phyloP scores from a whole-genome alignment of 306 rosid genomes.

The Hippophae gyantsensis region DNA sequence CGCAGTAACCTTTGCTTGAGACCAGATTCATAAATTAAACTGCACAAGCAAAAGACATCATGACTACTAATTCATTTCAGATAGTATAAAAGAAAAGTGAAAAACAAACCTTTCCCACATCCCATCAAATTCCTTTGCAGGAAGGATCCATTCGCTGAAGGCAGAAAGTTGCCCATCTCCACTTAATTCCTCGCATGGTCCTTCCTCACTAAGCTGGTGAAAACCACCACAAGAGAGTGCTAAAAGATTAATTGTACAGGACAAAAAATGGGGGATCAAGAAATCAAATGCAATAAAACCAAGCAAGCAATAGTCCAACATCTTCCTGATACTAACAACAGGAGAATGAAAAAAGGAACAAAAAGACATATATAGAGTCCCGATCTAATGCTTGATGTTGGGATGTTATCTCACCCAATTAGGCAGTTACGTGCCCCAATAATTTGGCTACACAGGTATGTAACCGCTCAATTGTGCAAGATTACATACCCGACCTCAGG shows the following conservation, averaged over 20 bases:
- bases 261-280: background rate
- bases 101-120: constrained; percentile 88
- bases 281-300: background rate
- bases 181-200: constrained; percentile 79
- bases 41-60: constrained; percentile 30
- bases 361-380: too few species aligned
- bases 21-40: constrained; percentile 87
- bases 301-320: too few species aligned
- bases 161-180: constrained; percentile 80
- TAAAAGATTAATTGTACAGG: background rate
- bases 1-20: constrained; percentile 79
- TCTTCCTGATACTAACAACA: too few species aligned
- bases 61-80: constrained; percentile 14
- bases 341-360: background rate
- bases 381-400: too few species aligned
- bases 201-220: constrained; percentile 86
- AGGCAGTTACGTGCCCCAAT: too few species aligned
- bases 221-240: constrained; percentile 13
- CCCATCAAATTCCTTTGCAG: constrained; percentile 95
- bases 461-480: too few species aligned
- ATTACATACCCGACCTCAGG: too few species aligned
- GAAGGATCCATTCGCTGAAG: constrained; percentile 94
- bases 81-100: constrained; percentile 15
- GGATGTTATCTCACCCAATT: too few species aligned
- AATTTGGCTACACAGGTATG: too few species aligned